Base-by-base conservation (phyloP, 1,284 basidiomycete genomes). In the Peniophora sp. region DNA sequence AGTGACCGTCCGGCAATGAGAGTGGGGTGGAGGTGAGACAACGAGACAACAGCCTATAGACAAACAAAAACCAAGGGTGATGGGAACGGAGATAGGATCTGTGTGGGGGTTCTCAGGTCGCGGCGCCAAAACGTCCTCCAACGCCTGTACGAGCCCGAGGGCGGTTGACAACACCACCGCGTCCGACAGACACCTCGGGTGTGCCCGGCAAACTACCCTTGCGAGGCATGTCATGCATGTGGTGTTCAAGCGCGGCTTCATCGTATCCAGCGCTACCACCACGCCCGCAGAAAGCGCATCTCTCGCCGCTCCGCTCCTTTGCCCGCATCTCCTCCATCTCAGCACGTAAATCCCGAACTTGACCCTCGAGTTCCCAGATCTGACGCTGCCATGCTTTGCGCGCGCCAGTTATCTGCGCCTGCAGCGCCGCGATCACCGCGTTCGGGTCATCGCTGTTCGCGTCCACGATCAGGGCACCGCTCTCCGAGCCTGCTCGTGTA, bases 331-430 rank as follows among this genome's bases (percentile, higher is more conserved):
- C 62, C 24, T 64, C 60, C 17, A 69, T 70, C 6, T 60, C 63
- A 17, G 66, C 64, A 44, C 76, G 78, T 44, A 83, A 69, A 61
- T 85, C 83, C 44, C 78, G 74, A 47, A 91, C 75, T 61, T 87
- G 84, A 15, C 78, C 78, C 62, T 86, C 86, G 49, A 90, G 68
- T 59, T 88, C 87, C 79, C 76, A 83, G 47, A 87, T 74, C 57
- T 87, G 83, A 47, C 73, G 74, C 58, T 85, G 82, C 81, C 82
- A 87, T 22, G 74, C 76, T 54, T 76, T 74, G 45, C 83, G 78
- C 22, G 81, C 67, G 9, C 72, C 70, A 23, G 69, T 60, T 35
- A 88, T 72, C 63, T 87, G 79, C 45, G 85, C 81, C 59, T 83
- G 81, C 47, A 89, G 64, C 14, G 72, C 68, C 53, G 74, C 68